Percentiles rank a stretch among this genome's conserved stretches.
Conservation (phyloP, 2,329 filamentous ascomycete species). For the Pseudocercospora crystallina region DNA sequence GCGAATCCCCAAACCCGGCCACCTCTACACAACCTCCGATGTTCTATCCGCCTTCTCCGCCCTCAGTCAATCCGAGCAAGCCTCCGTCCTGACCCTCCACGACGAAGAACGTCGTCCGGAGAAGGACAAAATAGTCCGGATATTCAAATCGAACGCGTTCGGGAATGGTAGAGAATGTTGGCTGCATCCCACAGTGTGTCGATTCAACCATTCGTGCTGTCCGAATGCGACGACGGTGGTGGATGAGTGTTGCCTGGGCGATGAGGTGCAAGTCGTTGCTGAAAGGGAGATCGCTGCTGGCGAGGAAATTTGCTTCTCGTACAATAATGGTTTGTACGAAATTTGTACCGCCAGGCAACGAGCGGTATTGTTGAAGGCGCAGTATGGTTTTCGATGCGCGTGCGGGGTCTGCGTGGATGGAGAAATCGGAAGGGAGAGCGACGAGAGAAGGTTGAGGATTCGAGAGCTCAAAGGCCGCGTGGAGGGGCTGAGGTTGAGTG, state of each 20-base stretch:
- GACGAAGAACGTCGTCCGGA: neutral
- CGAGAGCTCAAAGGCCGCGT: too few relatives aligned
- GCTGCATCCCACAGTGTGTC: slow-evolving; percentile 14
- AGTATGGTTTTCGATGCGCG: slow-evolving; percentile 16
- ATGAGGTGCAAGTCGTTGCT: slow-evolving; percentile 10
- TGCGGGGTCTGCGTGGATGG: slow-evolving; percentile 1
- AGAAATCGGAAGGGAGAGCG: neutral
- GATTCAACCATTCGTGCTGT: slow-evolving; percentile 14
- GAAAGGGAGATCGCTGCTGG: slow-evolving; percentile 9
- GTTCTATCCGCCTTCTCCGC: slow-evolving; percentile 6
- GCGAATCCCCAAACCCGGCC: slow-evolving; percentile 7
- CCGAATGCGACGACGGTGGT: slow-evolving; percentile 8
- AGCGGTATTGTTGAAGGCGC: slow-evolving; percentile 5
- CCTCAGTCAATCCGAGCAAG: neutral
- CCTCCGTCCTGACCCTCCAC: slow-evolving; percentile 5
- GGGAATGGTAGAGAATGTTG: slow-evolving; percentile 8
- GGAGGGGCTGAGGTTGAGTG: neutral
- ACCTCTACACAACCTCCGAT: slow-evolving; percentile 3
- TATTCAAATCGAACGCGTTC: slow-evolving; percentile 16
- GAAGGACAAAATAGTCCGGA: slow-evolving; percentile 4
- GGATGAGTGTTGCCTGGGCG: slow-evolving; percentile 9
- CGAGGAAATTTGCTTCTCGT: slow-evolving; percentile 14
- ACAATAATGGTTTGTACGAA: slow-evolving; percentile 14
- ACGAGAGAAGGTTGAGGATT: neutral
- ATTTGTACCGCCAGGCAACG: slow-evolving; percentile 11